Evolutionary conservation across 192 early-diverging fungal genomes (phyloP).

Genomic region (Backusella australiensis): DNA sequence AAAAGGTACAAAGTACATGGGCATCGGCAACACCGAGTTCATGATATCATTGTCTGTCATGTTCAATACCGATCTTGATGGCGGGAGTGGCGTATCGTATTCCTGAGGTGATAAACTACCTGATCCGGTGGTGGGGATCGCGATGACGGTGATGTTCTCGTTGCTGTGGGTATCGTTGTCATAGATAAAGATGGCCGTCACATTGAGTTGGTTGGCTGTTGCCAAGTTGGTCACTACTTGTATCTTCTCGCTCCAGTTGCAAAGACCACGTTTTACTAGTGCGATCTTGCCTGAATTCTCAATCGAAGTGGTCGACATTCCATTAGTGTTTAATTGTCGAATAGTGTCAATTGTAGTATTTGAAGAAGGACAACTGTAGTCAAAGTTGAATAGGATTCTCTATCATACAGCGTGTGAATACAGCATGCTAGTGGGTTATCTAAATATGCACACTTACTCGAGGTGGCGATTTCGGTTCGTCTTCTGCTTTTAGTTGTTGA

Average conservation of each 20-base stretch:
- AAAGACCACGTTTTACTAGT: conserved; percentile 19
- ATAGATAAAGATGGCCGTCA: conserved; percentile 21
- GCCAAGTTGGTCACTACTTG: background rate
- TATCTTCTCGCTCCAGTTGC: conserved; percentile 27
- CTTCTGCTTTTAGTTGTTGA: background rate
- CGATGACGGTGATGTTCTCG: background rate
- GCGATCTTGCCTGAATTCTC: conserved; percentile 17
- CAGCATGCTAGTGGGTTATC: background rate
- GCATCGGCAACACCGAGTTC: background rate
- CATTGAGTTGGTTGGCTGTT: background rate
- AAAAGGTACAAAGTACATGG: conserved; percentile 27
- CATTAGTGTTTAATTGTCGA: conserved; percentile 5
- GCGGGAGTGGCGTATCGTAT: background rate
- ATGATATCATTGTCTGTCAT: conserved; percentile 30
- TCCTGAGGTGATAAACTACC: background rate
- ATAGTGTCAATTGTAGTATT: conserved; percentile 9
- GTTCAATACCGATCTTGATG: background rate
- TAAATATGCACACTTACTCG: background rate
- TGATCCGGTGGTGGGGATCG: background rate
- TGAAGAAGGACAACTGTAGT: conserved; percentile 3
- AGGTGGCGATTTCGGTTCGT: background rate
- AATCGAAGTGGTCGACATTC: background rate
- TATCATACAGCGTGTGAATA: background rate
- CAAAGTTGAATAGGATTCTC: conserved; percentile 19
- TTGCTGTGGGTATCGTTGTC: conserved; percentile 16